phyloP scores from a whole-genome alignment of 164 flowering plant genomes.

The Cinnamomum chago region DNA sequence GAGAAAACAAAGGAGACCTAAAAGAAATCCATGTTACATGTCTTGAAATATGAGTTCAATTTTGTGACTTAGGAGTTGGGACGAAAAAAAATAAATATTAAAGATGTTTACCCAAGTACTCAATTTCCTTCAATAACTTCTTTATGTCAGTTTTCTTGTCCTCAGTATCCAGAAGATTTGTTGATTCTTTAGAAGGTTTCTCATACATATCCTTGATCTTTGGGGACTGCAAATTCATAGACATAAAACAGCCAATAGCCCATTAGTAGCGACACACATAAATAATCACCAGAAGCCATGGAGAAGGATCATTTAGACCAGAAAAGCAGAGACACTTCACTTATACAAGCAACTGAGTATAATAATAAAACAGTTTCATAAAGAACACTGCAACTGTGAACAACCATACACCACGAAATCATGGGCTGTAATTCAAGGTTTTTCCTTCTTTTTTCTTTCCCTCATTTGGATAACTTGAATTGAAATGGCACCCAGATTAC shows the following conservation, averaged over 20 bases:
- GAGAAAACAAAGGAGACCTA: too few relatives aligned
- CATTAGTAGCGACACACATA: not conserved
- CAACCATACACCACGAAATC: too few relatives aligned
- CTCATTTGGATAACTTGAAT: too few relatives aligned
- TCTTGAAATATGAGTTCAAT: not conserved
- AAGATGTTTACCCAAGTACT: conserved; percentile 35
- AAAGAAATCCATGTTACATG: not conserved
- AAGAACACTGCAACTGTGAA: too few relatives aligned
- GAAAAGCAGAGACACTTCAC: too few relatives aligned
- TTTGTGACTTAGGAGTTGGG: not conserved
- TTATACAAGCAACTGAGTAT: too few relatives aligned
- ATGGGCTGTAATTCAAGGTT: too few relatives aligned
- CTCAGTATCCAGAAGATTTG: conserved; percentile 13
- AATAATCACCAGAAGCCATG: not conserved
- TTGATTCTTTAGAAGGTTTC: conserved; percentile 13
- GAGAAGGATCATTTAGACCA: not conserved
- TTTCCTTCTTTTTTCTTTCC: too few relatives aligned
- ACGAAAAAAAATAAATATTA: not conserved
- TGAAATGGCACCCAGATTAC: too few relatives aligned
- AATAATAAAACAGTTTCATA: too few relatives aligned
- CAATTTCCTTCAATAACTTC: conserved; percentile 48
- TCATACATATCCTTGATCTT: conserved; percentile 14
- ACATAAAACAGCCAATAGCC: not conserved
- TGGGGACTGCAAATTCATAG: conserved; percentile 9
- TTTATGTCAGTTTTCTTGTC: conserved; percentile 26